These are phyloP conservation scores for Russula sp. DNA, from an alignment of 768 basidiomycete genomes.

Conservation along the genomic window DNA sequence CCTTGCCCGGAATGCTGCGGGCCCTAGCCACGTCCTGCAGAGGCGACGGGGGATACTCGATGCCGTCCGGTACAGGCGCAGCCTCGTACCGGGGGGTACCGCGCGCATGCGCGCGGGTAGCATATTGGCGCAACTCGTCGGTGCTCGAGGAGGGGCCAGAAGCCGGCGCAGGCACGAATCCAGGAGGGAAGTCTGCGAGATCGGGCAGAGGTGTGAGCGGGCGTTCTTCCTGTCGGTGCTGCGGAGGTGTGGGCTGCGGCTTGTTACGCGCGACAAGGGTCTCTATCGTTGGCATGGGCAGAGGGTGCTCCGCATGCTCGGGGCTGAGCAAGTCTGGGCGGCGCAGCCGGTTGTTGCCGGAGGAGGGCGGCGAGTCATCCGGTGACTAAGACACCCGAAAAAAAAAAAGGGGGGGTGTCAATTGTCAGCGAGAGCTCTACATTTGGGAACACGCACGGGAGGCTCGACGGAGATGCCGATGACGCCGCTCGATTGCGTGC, in stretches of 20 bases:
- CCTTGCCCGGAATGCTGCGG: neutral
- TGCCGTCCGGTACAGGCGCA: slow-evolving; percentile 16
- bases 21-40: neutral
- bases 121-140: neutral
- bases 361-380: slow-evolving; percentile 21
- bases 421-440: neutral
- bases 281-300: neutral
- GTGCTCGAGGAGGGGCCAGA: neutral
- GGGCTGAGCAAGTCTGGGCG: slow-evolving; percentile 30
- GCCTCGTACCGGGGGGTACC: slow-evolving; percentile 11
- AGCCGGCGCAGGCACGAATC: neutral
- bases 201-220: slow-evolving; percentile 10
- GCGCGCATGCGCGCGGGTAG: neutral
- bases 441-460: slow-evolving; percentile 9
- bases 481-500: slow-evolving; percentile 22
- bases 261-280: neutral
- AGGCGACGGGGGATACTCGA: slow-evolving; percentile 22
- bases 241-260: neutral
- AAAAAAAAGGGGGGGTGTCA: neutral
- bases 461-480: slow-evolving; percentile 23
- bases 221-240: neutral
- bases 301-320: slow-evolving; percentile 25
- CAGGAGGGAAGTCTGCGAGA: slow-evolving; percentile 3
- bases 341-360: slow-evolving; percentile 17
- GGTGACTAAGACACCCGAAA: slow-evolving; percentile 23